phyloP scores from a whole-genome alignment of 2,329 filamentous ascomycete species.

The Ascochyta rabiei region DNA sequence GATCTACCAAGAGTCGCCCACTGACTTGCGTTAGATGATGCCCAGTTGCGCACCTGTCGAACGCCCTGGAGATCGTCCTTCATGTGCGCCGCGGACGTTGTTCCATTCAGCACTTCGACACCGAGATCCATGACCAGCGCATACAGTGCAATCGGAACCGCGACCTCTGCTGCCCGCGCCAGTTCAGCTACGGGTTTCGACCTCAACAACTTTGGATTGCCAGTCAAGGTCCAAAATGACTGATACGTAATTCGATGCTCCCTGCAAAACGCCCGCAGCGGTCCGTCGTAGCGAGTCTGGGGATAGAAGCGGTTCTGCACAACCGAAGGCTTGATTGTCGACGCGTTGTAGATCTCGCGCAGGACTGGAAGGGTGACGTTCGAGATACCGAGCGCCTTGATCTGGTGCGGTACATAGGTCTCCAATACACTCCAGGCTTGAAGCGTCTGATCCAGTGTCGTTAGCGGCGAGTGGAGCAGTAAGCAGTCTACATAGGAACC shows the following conservation, averaged over 20 bases:
- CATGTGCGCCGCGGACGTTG: conserved; percentile 60
- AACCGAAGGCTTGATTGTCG: conserved; percentile 62
- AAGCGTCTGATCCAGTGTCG: conserved; percentile 59
- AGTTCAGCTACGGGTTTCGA: conserved; percentile 58
- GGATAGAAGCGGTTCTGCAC: conserved; percentile 79
- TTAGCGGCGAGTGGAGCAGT: conserved; percentile 64
- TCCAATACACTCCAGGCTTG: conserved; percentile 71
- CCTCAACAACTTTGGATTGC: conserved; percentile 59
- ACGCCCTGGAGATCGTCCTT: conserved; percentile 57
- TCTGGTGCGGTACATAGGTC: conserved; percentile 66
- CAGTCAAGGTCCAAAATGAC: conserved; percentile 67
- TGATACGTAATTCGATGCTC: conserved; percentile 62
- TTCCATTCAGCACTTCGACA: conserved; percentile 62
- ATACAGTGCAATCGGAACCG: conserved; percentile 60
- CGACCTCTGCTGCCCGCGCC: conserved; percentile 52
- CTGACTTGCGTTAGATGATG: conserved; percentile 51
- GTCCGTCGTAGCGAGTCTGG: conserved; percentile 64
- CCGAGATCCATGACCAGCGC: conserved; percentile 61
- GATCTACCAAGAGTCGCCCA: conserved; percentile 50
- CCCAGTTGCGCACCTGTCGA: conserved; percentile 50
- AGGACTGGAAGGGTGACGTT: conserved; percentile 70
- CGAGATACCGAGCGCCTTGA: conserved; percentile 75
- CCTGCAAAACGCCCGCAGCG: conserved; percentile 63
- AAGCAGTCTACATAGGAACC: conserved; percentile 62
- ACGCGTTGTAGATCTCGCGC: conserved; percentile 56